phyloP scores from a whole-genome alignment of 2,329 filamentous ascomycete genomes.

The Tolypocladium capitatum region DNA sequence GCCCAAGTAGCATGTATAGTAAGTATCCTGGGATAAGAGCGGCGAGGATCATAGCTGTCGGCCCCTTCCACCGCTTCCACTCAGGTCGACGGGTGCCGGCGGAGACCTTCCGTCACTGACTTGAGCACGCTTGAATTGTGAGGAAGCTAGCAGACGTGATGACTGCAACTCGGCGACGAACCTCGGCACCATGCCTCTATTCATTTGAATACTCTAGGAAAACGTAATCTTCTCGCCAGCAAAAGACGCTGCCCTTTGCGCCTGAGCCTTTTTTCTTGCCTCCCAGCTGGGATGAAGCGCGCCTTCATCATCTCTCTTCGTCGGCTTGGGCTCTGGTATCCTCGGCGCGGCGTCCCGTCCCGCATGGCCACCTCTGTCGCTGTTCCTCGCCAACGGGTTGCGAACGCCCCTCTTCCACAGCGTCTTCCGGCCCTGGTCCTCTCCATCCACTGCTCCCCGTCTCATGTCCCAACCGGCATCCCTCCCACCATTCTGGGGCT shows the following conservation, averaged over 20 bases:
- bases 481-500: slow-evolving; percentile 19
- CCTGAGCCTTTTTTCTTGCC: slow-evolving; percentile 11
- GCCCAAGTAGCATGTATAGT: too few species aligned
- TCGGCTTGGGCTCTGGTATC: slow-evolving; percentile 15
- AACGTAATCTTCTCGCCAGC: slow-evolving; percentile 12
- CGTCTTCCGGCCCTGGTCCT: slow-evolving; percentile 21
- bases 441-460: slow-evolving; percentile 37
- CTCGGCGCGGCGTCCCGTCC: slow-evolving; percentile 4
- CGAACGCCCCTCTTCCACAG: slow-evolving; percentile 41
- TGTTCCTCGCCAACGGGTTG: slow-evolving; percentile 17
- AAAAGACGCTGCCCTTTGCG: slow-evolving; percentile 8
- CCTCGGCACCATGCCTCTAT: not conserved
- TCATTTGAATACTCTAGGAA: slow-evolving; percentile 5
- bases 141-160: not conserved
- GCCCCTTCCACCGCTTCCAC: not conserved
- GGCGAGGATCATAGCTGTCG: not conserved
- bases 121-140: not conserved
- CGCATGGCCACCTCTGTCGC: not conserved
- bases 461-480: slow-evolving; percentile 46
- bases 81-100: not conserved
- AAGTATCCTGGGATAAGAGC: not conserved
- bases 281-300: slow-evolving; percentile 33
- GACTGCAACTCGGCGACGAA: not conserved
- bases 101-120: not conserved
- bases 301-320: slow-evolving; percentile 33